Evolutionary conservation across 2,329 filamentous ascomycete genomes (phyloP), one percentile per base, ranked within the genome.

Genomic region (Sordariomycetes sp.): DNA sequence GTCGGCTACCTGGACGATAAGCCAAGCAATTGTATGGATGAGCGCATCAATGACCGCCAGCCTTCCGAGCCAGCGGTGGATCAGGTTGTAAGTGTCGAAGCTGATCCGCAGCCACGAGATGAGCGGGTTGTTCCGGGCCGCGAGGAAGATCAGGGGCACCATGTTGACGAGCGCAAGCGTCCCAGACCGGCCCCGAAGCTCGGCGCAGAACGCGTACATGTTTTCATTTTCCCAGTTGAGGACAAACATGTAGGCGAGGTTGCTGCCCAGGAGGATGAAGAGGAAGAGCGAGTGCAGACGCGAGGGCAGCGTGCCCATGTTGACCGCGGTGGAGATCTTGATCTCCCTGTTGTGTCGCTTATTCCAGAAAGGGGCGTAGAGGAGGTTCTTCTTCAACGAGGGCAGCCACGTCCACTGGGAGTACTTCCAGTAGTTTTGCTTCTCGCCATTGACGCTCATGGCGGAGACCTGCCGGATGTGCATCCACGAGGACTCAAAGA

Each of bases 61-160:
- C 45, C 87, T 82, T 63, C 87, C 87, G 61, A 90, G 79, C 87
- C 87, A 91, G 60, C 88, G 81, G 70, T 92, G 87, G 59, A 91
- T 75, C 60, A 92, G 71, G 72, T 91, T 92, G 76, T 88, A 90
- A 1, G 86, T 89, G 68, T 92, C 87, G 68, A 90, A 92, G 3
- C 85, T 88, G 61, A 91, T 83, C 60, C 83, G 82, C 56, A 89
- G 76, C 62, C 87, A 74, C 60, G 76, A 75, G 66, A 91, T 89
- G 62, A 92, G 75, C 24, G 86, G 86, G 70, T 91, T 91, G 73
- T 90, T 91, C 63, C 87, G 79, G 50, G 85, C 84, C 53, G 86
- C 85, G 67, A 90, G 76, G 54, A 90, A 69, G 70, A 90, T 87
- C 3, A 91, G 74, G 1, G 88, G 87, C 53, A 84, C 72, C 87